Conservation (phyloP, 345 rosid genomes). For the Gossypium rotundifolium region DNA sequence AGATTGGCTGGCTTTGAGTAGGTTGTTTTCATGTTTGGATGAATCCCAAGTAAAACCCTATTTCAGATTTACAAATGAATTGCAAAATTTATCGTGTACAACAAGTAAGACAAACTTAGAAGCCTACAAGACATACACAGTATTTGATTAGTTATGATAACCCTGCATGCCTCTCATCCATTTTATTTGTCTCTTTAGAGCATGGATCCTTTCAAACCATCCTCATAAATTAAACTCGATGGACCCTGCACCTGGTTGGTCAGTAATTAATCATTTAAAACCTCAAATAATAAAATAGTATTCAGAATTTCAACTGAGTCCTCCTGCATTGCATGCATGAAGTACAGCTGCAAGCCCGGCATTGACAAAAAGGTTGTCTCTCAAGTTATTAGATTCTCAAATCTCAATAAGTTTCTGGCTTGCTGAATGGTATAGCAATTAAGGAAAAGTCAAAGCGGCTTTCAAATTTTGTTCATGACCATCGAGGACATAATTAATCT, state of each 20-base stretch:
- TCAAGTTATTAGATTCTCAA: not conserved
- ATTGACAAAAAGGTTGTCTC: not conserved
- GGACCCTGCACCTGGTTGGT: not conserved
- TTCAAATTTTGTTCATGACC: not conserved
- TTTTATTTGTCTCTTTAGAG: not conserved
- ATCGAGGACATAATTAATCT: not conserved
- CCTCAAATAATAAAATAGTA: not conserved
- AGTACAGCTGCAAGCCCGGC: constrained; percentile 3
- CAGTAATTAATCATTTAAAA: not conserved
- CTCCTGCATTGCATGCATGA: not conserved
- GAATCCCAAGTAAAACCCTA: constrained; percentile 11
- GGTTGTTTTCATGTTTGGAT: constrained; percentile 3
- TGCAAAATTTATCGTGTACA: not conserved
- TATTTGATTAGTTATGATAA: not conserved
- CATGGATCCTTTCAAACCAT: not conserved
- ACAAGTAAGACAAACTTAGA: constrained; percentile 1
- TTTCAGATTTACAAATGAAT: not conserved
- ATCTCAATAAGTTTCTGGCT: not conserved
- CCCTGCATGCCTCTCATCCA: not conserved
- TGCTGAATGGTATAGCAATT: not conserved
- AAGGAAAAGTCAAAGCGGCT: not conserved
- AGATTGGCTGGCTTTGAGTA: not conserved
- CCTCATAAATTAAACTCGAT: not conserved
- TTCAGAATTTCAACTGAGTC: not conserved
- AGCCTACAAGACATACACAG: not conserved